Base-by-base conservation (phyloP, 208 protist species). In the Endotrypanum monterogeii region DNA sequence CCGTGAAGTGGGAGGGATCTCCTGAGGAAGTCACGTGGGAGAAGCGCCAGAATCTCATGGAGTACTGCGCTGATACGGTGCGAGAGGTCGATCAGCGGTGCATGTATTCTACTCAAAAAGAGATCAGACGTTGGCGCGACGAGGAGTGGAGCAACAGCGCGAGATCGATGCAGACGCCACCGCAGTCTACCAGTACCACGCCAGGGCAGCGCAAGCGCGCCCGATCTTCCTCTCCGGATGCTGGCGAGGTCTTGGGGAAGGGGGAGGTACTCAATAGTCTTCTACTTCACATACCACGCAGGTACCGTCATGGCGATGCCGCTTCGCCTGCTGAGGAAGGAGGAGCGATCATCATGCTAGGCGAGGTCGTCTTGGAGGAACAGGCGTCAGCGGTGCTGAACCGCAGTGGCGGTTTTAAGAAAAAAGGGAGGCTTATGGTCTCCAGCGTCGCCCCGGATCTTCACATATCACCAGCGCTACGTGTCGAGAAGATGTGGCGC, bases 321-420 rank as follows among this genome's bases (percentile, higher is more conserved):
- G 52, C 18, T 12, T 23, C 18, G 4, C 4, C 8, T 3, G 25
- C 23, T 12, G 55, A 16, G 51, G 67, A 77, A 41, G 66, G 67
- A 39, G 80, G 66, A 8, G 71, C 76, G 0, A 63, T 89, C 4
- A 61, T 95, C 20, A 66, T 89, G 67, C 83, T 95, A 3, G 91
- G 91, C 7, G 88, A 92, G 79, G 76, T 92, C 41, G 78, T 91
- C 30, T 73, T 93, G 44, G 79, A 65, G 3, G 87, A 93, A 14
- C 73, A 74, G 4, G 80, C 60, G 1, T 78, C 84, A 7, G 75
- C 46, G 9, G 65, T 52, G 3, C 74, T 92, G 18, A 83, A 70
- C 71, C 55, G 71, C 62, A 44, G 55, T 30, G 44, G 54, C 70
- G 66, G 54, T 16, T 66, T 58, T 57, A 52, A 54, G 8, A 68